A percentile compares a stretch with the other conserved stretches of the same genome.
These are phyloP conservation scores for Citrullus mucosospermus DNA, from an alignment of 306 rosid genomes.

Conservation along the genomic window DNA sequence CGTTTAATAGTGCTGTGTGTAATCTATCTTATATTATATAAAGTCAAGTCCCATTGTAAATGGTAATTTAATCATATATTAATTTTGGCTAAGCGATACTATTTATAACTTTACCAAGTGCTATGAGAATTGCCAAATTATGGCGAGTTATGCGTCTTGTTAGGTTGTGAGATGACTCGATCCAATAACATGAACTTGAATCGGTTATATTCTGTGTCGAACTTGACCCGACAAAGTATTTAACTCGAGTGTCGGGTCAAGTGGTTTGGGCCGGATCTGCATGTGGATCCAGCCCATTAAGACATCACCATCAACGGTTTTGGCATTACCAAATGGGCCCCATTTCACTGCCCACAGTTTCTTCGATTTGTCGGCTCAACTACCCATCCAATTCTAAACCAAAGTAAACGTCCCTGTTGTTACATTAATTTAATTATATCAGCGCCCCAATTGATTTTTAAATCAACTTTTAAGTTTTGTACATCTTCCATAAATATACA, in stretches of 20 bases:
- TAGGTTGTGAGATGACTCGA: too few relatives aligned
- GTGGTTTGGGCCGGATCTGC: not conserved
- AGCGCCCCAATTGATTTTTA: not conserved
- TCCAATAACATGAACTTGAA: too few relatives aligned
- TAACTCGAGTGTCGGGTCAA: not conserved
- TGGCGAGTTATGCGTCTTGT: not conserved
- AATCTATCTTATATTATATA: too few relatives aligned
- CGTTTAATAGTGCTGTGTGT: too few relatives aligned
- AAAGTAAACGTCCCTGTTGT: not conserved
- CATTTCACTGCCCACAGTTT: not conserved
- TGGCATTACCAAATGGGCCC: not conserved
- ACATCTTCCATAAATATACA: not conserved
- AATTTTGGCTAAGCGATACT: too few relatives aligned
- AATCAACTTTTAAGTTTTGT: not conserved
- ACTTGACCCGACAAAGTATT: not conserved
- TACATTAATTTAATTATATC: not conserved
- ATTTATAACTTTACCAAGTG: not conserved
- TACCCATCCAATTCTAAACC: not conserved
- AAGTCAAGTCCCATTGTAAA: too few relatives aligned
- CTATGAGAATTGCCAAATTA: not conserved
- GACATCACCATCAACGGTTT: not conserved
- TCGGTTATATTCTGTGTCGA: not conserved
- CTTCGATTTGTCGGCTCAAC: not conserved
- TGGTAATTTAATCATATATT: too few relatives aligned
- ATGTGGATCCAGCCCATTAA: not conserved